Evolutionary conservation across 164 flowering plant species (phyloP), one percentile per base, ranked within the genome.

Genomic region (Sextonia rubra): DNA sequence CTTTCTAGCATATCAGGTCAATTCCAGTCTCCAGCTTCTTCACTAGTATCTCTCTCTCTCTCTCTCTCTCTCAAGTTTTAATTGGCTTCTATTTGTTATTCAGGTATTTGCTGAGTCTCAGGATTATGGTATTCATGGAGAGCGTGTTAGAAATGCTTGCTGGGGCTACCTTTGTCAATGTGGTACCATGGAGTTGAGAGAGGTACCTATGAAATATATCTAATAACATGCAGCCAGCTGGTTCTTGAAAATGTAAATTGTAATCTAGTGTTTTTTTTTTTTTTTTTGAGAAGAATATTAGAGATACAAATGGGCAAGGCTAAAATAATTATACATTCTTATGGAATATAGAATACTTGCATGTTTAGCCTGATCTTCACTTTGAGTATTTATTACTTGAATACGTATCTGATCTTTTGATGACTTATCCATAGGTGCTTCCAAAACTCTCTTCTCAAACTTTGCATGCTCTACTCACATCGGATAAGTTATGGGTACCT

Each of bases 161-260:
- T 93, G 98, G 99, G 99, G 99, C 26, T 96, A 88, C 76, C 92
- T 93, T 72, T 96, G 98, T 83, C 99, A 96, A 85, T 86, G 98
- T 84, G 98, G 97, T 69, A 78, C 88, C 68, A 77, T 81, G 88
- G 99, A 96, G 72, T 82, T 93, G 87, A 96, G 89, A 83, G 97
- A 91, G 99, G 99, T 93, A 82, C 37, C 44, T 9, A 18, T 60
- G 61, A 48, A 14, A 70, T 56, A 56, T n/a, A 3, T 12, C 64
- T 68, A 64, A 56, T 48, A n/a, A 24, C 20, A 61, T 24, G 67
- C 22, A 27, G 25, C 23, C 47, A 69, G 23, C 47, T 37, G 55
- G n/a, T 49, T 4, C 20, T 29, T 15, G 48, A 60, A 15, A 18
- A 47, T 23, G 7, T 32, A 6, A 32, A 5, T 32, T 9, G 1